Evolutionary conservation across 2,329 filamentous ascomycete species (phyloP).

Genomic region (Alternaria incomplexa): DNA sequence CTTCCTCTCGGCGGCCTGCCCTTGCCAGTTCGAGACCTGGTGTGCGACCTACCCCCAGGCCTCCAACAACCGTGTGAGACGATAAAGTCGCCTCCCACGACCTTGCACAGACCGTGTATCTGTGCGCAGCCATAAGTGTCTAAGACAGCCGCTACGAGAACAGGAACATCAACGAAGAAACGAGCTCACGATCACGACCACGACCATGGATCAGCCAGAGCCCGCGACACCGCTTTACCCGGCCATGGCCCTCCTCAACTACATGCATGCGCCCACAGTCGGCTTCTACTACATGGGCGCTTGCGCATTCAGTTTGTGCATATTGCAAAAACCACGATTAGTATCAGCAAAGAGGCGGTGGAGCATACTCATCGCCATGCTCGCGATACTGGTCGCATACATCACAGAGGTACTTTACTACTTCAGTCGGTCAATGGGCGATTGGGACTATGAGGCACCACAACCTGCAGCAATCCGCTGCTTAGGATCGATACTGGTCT

Average conservation of each 20-base stretch:
- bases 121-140: neutral
- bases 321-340: conserved; percentile 38
- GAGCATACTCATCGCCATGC: conserved; percentile 21
- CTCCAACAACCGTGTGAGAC: neutral
- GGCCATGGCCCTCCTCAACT: conserved; percentile 39
- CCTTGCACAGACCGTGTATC: neutral
- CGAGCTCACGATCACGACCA: neutral
- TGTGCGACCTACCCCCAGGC: neutral
- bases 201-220: conserved; percentile 15
- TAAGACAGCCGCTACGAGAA: neutral
- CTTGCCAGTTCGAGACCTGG: neutral
- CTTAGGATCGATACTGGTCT: conserved; percentile 44
- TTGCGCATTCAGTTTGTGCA: conserved; percentile 33
- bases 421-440: conserved; percentile 36
- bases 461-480: conserved; percentile 43
- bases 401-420: conserved; percentile 43
- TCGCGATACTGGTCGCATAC: conserved; percentile 29
- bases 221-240: conserved; percentile 18
- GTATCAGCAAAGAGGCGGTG: conserved; percentile 32
- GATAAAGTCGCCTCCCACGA: conserved; percentile 1
- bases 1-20: conserved; percentile 2
- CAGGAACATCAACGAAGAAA: neutral
- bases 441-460: conserved; percentile 38
- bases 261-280: conserved; percentile 41
- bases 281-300: conserved; percentile 41